Base-by-base conservation (phyloP, 1,284 basidiomycete genomes). In the Heterobasidion parviporum region DNA sequence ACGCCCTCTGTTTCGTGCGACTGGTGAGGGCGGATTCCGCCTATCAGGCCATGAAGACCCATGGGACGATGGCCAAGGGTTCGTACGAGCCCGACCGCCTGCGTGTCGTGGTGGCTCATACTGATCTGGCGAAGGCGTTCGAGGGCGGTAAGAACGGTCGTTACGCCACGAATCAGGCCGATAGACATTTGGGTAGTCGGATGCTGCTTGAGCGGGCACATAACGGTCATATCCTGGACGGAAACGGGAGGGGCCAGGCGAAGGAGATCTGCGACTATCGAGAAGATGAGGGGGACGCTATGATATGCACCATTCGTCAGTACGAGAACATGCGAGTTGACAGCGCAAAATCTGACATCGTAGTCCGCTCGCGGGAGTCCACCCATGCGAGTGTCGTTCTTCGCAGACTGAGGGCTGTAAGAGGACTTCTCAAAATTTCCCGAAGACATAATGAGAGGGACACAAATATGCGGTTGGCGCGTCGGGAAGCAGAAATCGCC, bases 111-210 rank as follows among this genome's bases (percentile, higher is more conserved):
- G 5, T 26, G 70, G 65, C 54, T 71, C 68, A 63, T 78, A 76
- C 54, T 76, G 72, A 61, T 81, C 76, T 45, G 82, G 78, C 59
- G 78, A 80, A 44, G 80, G 77, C 50, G 76, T 74, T 59, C 74
- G 73, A 57, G 70, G 74, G 61, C 75, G 73, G 62, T 76, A 74
- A 6, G 64, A 62, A 12, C 61, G 67, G 55, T 70, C 66, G 32
- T 62, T 59, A 50, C 62, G 61, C 69, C 69, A 70, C 55, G 72
- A 70, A 52, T 75, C 73, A 50, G 75, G 70, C 54, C 74, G 69
- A 62, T 79, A 81, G 59, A 59, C 72, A 60, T 73, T 76, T 18
- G 72, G 50, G 60, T 68, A 64, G 18, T 71, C 68, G 9, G 72
- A 61, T 15, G 65, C 67, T 32, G 67, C 63, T 51, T 48, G 49